Base-by-base conservation (phyloP, 345 rosid species). In the Eucalyptus curtisii region DNA sequence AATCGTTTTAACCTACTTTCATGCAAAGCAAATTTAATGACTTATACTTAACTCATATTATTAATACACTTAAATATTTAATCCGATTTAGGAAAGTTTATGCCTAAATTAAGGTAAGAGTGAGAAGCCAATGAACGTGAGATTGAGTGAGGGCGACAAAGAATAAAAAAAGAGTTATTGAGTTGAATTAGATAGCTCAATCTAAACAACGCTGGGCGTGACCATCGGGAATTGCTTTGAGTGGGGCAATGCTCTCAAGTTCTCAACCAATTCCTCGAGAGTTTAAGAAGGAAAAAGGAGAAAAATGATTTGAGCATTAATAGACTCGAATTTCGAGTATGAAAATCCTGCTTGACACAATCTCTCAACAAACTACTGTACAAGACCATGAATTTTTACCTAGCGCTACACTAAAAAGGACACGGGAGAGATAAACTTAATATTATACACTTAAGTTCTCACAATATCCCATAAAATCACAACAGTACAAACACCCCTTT, bases 101-200 rank as follows among this genome's bases (percentile, higher is more conserved):
- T 20, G 42, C 0, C 27, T 27, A 71, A 71, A 71, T 4, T 37
- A 0, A 0, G 7, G 6, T 71, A 5, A 33, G 14, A 37, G 7
- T 22, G 7, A 37, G 7, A 42, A 37, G 13, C 22, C 13, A 37
- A 0, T 37, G 45, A 37, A 6, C 3, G 1, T 7, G 45, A 37
- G 27, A 71, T 37, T 3, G 7, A 71, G 25, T 37, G 8, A 71
- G 4, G 45, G 3, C 2, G 1, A 10, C 7, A 68, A 8, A 68
- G 13, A 31, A 8, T 8, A 5, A 66, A 68, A 8, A 71, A 22
- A 19, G 4, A 19, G 45, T 31, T 9, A 16, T 31, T 31, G 6
- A 31, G 11, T 2, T 10, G 45, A 71, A 15, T 71, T 37, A 6
- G 3, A 11, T 71, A 20, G 33, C 6, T 10, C 12, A 13, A 31